Evolutionary conservation across 2,329 filamentous ascomycete species (phyloP), one percentile per base, ranked within the genome.

Genomic region (Parascedosporium putredinis): DNA sequence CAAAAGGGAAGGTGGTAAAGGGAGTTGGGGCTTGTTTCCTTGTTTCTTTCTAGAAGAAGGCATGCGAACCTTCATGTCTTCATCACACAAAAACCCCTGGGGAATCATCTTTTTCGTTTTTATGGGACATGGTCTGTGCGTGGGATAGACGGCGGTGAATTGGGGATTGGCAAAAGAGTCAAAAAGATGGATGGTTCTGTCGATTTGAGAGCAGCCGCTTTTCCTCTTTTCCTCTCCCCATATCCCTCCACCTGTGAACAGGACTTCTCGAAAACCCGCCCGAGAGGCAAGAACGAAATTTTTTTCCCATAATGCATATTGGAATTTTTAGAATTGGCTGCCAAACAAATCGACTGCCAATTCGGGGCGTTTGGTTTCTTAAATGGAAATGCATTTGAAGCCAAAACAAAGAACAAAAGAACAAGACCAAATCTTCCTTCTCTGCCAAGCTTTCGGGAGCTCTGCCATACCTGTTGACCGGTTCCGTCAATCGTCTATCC

Each of bases 261-360:
- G n/a, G n/a, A n/a, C n/a, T n/a, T n/a, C n/a, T n/a, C n/a, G n/a
- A n/a, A n/a, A n/a, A n/a, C n/a, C n/a, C 31, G 24, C 23, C 45
- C 10, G 18, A 40, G 47, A 42, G 38, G 47, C 38, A 50, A 31
- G 12, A 31, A 29, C 45, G 38, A 44, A 40, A 29, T 27, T 44
- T 50, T n/a, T n/a, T n/a, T n/a, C n/a, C 27, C 36, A 29, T 64
- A 65, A 62, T 61, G 62, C 62, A 64, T 64, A 61, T 58, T 66
- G 65, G 63, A 65, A 62, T 58, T 49, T n/a, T n/a, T 65, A 67
- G 66, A 66, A 62, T 67, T 67, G 66, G 65, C 61, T 44, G 67
- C 65, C 66, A 64, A 65, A 57, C 66, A 69, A 64, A 65, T 67
- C 12, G 23, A 50, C 47, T 31, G 25, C 47, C 47, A 29, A 22